Evolutionary conservation across 106 monocot genomes (phyloP), one percentile per base, ranked within the genome.

Genomic region (Dendrobium nobile): DNA sequence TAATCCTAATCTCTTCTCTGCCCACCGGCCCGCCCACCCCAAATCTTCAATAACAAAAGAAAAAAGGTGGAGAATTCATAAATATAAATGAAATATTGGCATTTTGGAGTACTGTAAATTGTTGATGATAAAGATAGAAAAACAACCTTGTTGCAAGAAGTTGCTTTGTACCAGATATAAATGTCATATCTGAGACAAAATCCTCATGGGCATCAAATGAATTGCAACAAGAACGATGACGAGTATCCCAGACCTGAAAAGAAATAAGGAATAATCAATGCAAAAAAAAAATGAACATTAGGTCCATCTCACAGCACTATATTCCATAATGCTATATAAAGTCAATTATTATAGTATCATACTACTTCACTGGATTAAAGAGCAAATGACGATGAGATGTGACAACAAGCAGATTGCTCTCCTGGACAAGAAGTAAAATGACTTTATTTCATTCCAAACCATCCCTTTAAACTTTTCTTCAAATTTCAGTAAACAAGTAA

Each of bases 171-270:
- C 75, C 79, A 82, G 88, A 42, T 10, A 86, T 81, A 79, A 79
- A 92, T 31, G 88, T 86, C 78, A 92, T 82, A 83, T 92, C 92
- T 41, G 92, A 89, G 20, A 92, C 75, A 75, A 82, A 85, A 78
- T 89, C 92, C 84, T 92, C 90, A 81, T 90, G 87, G 10, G 77
- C 87, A 74, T 90, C 75, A 85, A 90, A 90, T 2, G 90, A 77
- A 83, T 90, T 92, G 67, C 90, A 92, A 79, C 90, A 90, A 80
- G 73, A 15, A 81, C 77, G 79, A 55, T 89, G 78, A 26, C 92
- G 81, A 7, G 92, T 92, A 86, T 92, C 92, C 92, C 92, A 92
- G 31, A 92, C 87, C 92, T 92, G 77, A 80, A n/a, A 81, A 15
- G 27, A 47, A 56, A 37, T 8, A 28, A 70, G 33, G 4, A 47